These are phyloP conservation scores for Noccaea bulbosa DNA, from an alignment of 345 rosid genomes.

Conservation along the genomic window DNA sequence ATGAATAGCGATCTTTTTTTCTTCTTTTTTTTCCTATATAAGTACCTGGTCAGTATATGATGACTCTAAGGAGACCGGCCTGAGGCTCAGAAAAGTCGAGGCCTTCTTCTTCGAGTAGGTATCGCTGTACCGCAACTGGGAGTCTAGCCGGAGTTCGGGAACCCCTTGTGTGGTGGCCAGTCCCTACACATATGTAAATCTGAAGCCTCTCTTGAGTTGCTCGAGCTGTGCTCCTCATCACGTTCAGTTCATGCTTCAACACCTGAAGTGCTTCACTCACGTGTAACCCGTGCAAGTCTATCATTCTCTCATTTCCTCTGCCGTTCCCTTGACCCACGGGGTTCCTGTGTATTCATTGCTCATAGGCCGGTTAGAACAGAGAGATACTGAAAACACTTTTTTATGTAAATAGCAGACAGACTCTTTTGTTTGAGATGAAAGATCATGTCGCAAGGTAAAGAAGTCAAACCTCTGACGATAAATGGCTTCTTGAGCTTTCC, in stretches of 20 bases:
- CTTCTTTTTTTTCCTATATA: constrained; percentile 25
- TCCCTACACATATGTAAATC: constrained; percentile 90
- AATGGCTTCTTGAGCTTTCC: constrained; percentile 93
- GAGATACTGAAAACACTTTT: constrained; percentile 4
- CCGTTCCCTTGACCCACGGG: constrained; percentile 63
- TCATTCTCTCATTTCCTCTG: constrained; percentile 88
- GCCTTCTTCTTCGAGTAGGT: constrained; percentile 91
- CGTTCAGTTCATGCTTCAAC: constrained; percentile 81
- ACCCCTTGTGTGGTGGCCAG: constrained; percentile 95
- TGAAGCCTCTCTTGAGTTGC: constrained; percentile 85
- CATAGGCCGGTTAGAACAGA: constrained; percentile 34
- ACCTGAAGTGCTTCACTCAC: constrained; percentile 85
- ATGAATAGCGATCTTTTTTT: constrained; percentile 29
- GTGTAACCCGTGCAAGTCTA: constrained; percentile 96
- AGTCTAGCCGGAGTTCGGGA: constrained; percentile 90
- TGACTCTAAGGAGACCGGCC: constrained; percentile 92
- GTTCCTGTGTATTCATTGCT: constrained; percentile 60
- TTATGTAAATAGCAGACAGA: too few relatives aligned
- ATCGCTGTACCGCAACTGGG: constrained; percentile 86
- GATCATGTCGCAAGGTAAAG: constrained; percentile 20
- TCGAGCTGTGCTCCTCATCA: constrained; percentile 69
- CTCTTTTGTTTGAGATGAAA: constrained; percentile 10
- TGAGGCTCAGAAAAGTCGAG: constrained; percentile 88
- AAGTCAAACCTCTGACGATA: constrained; percentile 85
- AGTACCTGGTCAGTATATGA: constrained; percentile 61